Percentiles rank a stretch among this genome's conserved stretches.
Conservation (phyloP, 1,139 yeast genomes). For the Zhuliangozyma blackwelliae region DNA sequence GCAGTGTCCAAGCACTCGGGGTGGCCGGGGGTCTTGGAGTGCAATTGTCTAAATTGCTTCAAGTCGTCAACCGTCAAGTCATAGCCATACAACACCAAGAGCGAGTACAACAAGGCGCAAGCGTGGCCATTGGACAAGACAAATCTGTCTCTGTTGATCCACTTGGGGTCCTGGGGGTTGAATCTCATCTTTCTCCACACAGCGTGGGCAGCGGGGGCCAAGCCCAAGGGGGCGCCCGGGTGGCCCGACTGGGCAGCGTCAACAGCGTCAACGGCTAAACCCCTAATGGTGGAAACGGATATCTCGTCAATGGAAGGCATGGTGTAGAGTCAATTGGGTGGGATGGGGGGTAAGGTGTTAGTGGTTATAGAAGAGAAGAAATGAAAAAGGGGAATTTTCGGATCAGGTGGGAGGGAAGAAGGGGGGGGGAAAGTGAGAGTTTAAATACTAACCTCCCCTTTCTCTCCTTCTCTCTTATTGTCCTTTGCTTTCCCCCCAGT, state of each 20-base stretch:
- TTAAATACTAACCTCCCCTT: too few species aligned
- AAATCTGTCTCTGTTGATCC: constrained; percentile 96
- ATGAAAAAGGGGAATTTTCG: neutral
- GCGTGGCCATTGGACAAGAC: constrained; percentile 97
- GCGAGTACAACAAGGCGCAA: constrained; percentile 82
- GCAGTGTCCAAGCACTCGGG: constrained; percentile 78
- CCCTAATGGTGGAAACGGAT: constrained; percentile 87
- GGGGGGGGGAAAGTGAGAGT: neutral
- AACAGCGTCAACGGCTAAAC: constrained; percentile 85
- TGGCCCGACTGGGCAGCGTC: constrained; percentile 94
- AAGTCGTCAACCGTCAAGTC: constrained; percentile 80
- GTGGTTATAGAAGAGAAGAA: neutral
- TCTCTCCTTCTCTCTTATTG: too few species aligned
- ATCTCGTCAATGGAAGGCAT: constrained; percentile 53
- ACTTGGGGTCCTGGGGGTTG: constrained; percentile 86
- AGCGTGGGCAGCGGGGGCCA: constrained; percentile 73
- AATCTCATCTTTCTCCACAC: constrained; percentile 79
- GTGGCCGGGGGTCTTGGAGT: constrained; percentile 95
- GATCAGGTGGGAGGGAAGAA: neutral
- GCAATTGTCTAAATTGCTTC: constrained; percentile 85
- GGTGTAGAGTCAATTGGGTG: too few species aligned
- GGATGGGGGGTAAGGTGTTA: too few species aligned
- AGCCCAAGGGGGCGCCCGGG: constrained; percentile 99
- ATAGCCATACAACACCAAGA: constrained; percentile 85
- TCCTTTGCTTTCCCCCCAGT: too few species aligned